phyloP scores from a whole-genome alignment of 78 protist species.

The Polysphondylium violaceum region DNA sequence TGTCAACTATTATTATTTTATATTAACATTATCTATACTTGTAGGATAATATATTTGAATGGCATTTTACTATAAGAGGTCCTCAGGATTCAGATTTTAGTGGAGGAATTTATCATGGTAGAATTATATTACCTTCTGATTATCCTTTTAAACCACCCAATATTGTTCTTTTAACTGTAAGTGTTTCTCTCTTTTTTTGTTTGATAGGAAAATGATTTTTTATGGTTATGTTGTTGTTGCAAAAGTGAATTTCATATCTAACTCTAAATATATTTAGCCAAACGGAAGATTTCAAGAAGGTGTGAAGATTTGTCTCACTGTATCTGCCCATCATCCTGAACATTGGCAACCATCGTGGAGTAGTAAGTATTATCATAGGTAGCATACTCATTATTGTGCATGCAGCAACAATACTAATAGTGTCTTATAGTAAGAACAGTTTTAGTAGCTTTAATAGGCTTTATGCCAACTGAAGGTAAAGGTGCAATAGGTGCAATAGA shows the following conservation, averaged over 20 bases:
- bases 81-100: constrained; percentile 90
- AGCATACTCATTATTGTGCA: not conserved
- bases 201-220: too few species aligned
- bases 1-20: not conserved
- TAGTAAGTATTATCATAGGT: constrained; percentile 36
- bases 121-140: constrained; percentile 93
- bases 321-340: constrained; percentile 96
- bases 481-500: constrained; percentile 95
- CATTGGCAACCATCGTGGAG: constrained; percentile 97
- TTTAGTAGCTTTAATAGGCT: constrained; percentile 90
- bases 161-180: constrained; percentile 89
- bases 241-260: not conserved
- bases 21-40: not conserved
- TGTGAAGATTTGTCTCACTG: constrained; percentile 93
- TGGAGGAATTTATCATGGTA: constrained; percentile 97
- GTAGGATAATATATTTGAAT: constrained; percentile 92
- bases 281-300: constrained; percentile 93
- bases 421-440: constrained; percentile 82
- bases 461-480: constrained; percentile 91
- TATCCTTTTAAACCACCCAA: constrained; percentile 95
- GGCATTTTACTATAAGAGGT: constrained; percentile 98
- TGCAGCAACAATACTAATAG: not conserved
- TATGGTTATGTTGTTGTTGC: not conserved
- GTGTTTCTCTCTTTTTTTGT: too few species aligned
- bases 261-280: constrained; percentile 68